Base-by-base conservation (phyloP, 2,329 filamentous ascomycete genomes). In the Neofusicoccum ribis region DNA sequence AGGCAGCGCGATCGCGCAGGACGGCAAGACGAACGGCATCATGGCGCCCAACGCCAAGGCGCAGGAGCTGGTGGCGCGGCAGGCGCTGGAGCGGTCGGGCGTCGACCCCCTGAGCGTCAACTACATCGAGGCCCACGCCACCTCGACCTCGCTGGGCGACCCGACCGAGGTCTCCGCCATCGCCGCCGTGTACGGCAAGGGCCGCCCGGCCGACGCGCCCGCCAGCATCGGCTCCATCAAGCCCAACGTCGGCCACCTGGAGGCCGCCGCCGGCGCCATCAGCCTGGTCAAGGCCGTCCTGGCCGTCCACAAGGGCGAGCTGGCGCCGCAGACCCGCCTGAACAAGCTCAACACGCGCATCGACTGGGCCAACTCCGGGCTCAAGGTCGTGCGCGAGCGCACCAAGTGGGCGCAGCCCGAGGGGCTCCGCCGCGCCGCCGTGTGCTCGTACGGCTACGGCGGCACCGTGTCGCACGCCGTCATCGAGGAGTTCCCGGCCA, bases 371-470 rank as follows among this genome's bases (percentile, higher is more conserved):
- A 68, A 67, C 1, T 65, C 70, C 2, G 71, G 69, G 1, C 20
- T 75, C 1, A 62, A 68, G 31, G 70, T 76, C 1, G 68, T 72
- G 2, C 66, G 66, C n/a, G 69, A 74, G 49, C 17, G 52, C 1
- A 67, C 66, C 9, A 51, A 66, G 12, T 76, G 73, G 73, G 36
- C 63, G 0, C 49, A 68, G 8, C 39, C 66, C 0, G 59, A 65
- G 17, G 44, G 59, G 0, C 66, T 67, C 71, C 75, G 15, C 73
- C 70, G 14, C 31, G 80, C 80, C 2, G 79, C 79, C 43, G 75
- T 85, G 0, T 83, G 82, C 64, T 78, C 78, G 15, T 84, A 84
- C 66, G 81, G 80, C 0, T 78, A 78, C 54, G 78, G 79, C 5
- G 80, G 79, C 4, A 76, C 80, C 1, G 81, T 80, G 46, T 76